Evolutionary conservation across 768 basidiomycete species (phyloP), one percentile per base, ranked within the genome.

Genomic region (Gloeostereum incarnatum): DNA sequence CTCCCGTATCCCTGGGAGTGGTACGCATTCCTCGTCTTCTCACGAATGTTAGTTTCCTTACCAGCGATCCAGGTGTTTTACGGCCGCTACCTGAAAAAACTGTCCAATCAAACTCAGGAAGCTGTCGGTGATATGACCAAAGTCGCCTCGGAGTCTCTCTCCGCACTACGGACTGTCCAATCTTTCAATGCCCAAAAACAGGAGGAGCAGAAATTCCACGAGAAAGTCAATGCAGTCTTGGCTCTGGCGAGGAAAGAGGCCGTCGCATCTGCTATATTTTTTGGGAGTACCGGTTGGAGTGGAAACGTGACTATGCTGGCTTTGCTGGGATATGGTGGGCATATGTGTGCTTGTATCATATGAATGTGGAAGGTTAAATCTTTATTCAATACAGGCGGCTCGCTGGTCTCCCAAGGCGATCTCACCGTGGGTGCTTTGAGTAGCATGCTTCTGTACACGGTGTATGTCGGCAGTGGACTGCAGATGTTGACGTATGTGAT

Each of bases 101-200:
- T 99, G 3, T 89, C 89, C 5, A 90, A 88, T 49, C 66, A 80
- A 50, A 93, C 94, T 5, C 94, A 99, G 57, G 91, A 92, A 51
- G 90, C 93, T 1, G 73, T 96, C 37, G 93, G 93, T 39, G 92
- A 94, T 39, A 91, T 94, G 92, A 89, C 91, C 22, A 92, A 87
- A 73, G 80, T 88, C 9, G 92, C 93, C 4, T 82, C 89, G 42
- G 94, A 99, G 52, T 80, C 92, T 4, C 73, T 99, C 4, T 75
- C 86, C 3, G 87, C 86, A 3, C 67, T 93, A 21, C 73, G 89
- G 2, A 93, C 90, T 0, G 85, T 93, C 0, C 93, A 97, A 52
- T 86, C 91, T 0, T 96, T 76, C 65, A 93, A 97, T 49, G 91
- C 89, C 0, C 62, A 77, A 31, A 67, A 70, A 2, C 75, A 84